A percentile compares a stretch with the other conserved stretches of the same genome.
phyloP scores from a whole-genome alignment of 441 rosid species.

The Bruguiera hainesii region DNA sequence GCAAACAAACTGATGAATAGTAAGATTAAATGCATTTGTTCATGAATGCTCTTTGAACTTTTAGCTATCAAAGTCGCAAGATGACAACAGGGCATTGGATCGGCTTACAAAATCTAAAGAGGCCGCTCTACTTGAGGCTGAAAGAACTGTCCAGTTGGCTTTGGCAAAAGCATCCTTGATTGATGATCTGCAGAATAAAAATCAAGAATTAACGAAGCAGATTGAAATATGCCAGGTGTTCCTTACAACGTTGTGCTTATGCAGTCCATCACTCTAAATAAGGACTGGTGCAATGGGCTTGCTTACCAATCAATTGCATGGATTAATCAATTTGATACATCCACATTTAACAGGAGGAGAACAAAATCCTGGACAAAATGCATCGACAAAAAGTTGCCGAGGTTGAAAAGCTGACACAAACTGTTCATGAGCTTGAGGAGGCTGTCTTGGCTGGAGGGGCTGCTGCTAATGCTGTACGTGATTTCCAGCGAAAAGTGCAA shows the following conservation, averaged over 20 bases:
- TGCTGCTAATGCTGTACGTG: conserved; percentile 95
- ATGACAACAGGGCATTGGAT: conserved; percentile 89
- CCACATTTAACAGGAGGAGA: conserved; percentile 65
- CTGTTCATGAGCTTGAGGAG: conserved; percentile 93
- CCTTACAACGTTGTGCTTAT: background rate
- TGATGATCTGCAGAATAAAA: conserved; percentile 96
- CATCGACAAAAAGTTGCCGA: conserved; percentile 93
- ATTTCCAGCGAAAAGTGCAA: conserved; percentile 91
- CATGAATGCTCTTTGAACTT: background rate
- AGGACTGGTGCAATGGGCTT: background rate
- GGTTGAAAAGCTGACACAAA: conserved; percentile 96
- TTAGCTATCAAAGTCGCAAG: conserved; percentile 84
- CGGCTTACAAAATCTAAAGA: conserved; percentile 93
- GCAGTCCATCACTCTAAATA: background rate
- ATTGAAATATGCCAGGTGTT: conserved; percentile 94
- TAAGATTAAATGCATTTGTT: background rate
- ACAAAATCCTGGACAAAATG: conserved; percentile 90
- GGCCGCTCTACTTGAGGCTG: conserved; percentile 91
- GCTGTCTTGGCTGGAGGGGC: conserved; percentile 98
- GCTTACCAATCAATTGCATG: background rate
- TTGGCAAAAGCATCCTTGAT: conserved; percentile 90
- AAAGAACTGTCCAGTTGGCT: conserved; percentile 84
- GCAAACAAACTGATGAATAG: background rate
- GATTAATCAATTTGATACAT: background rate
- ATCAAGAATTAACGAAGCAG: conserved; percentile 95